phyloP scores from a whole-genome alignment of 371 early-diverging fungal species.

The Apophysomyces sp. region DNA sequence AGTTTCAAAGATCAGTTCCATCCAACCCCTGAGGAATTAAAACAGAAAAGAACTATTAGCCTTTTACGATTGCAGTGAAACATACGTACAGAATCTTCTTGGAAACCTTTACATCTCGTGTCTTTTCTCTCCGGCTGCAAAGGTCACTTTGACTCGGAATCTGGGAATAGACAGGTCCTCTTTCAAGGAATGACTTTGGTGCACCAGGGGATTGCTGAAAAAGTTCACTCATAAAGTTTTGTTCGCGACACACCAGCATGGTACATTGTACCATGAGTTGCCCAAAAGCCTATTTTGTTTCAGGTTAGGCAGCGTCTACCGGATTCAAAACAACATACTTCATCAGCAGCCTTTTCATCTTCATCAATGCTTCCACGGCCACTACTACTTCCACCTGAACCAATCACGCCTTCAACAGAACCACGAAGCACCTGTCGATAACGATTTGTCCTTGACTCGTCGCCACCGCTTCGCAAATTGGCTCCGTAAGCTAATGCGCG shows the following conservation, averaged over 20 bases:
- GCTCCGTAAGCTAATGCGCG: slow-evolving; percentile 45
- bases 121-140: slow-evolving; percentile 50
- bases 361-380: slow-evolving; percentile 38
- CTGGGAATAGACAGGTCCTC: slow-evolving; percentile 38
- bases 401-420: slow-evolving; percentile 41
- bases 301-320: no score
- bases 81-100: slow-evolving; percentile 53
- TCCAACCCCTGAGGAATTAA: slow-evolving; percentile 53
- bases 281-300: slow-evolving; percentile 55
- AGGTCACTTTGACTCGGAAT: slow-evolving; percentile 46
- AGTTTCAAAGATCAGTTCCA: slow-evolving; percentile 83
- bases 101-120: slow-evolving; percentile 65
- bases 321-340: slow-evolving; percentile 26
- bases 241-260: slow-evolving; percentile 61
- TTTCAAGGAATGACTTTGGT: slow-evolving; percentile 44
- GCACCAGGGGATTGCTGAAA: slow-evolving; percentile 58
- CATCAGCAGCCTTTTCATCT: slow-evolving; percentile 46
- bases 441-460: slow-evolving; percentile 34
- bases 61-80: no score
- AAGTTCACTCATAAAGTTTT: slow-evolving; percentile 82
- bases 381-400: slow-evolving; percentile 12
- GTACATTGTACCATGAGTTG: slow-evolving; percentile 49
- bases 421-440: slow-evolving; percentile 52
- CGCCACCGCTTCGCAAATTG: slow-evolving; percentile 27
- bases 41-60: no score